Evolutionary conservation across 2,329 filamentous ascomycete genomes (phyloP), one percentile per base, ranked within the genome.

Genomic region (Hymenoscyphus fructigenus): DNA sequence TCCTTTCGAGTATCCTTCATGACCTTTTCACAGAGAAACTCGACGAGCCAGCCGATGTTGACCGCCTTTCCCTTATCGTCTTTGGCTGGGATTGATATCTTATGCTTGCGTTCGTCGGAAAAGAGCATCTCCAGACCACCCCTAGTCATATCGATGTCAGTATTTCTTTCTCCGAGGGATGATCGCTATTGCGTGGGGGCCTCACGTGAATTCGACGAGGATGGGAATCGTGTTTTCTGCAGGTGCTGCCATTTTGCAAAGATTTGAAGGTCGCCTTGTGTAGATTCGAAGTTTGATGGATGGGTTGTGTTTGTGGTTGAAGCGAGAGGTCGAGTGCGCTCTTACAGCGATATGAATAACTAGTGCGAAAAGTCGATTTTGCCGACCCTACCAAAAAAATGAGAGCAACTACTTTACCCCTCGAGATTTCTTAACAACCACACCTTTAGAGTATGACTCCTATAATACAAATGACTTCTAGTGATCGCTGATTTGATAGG

Each of bases 51-150:
- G 36, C 86, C 88, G 62, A 97, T 86, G 60, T 85, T 95, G 61
- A 88, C 80, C 10, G 86, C 83, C 64, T 81, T 80, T 59, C 88
- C 88, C 66, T 85, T 79, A 61, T 83, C 79, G 73, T 88, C 84
- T 63, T 75, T 82, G 34, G 84, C 79, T 23, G 94, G 92, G 53
- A 98, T 78, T 2, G 83, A 79, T 57, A 99, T 76, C 26, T 82
- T 79, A 76, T 94, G 91, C 71, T 88, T 90, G 63, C 89, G 86
- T 78, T 92, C 83, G 76, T 97, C 90, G 36, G 89, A 87, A 79
- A 99, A 99, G 69, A 99, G 88, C 81, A 97, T 90, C 80, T 99
- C 95, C 20, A 99, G 85, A 26, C 95, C 95, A 67, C 95, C 95
- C 69, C 95, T 93, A 60, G 28, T 57, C 56, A 57, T 20, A 23